phyloP scores from a whole-genome alignment of 2,329 filamentous ascomycete species.

The Teratosphaeria zuluensis region DNA sequence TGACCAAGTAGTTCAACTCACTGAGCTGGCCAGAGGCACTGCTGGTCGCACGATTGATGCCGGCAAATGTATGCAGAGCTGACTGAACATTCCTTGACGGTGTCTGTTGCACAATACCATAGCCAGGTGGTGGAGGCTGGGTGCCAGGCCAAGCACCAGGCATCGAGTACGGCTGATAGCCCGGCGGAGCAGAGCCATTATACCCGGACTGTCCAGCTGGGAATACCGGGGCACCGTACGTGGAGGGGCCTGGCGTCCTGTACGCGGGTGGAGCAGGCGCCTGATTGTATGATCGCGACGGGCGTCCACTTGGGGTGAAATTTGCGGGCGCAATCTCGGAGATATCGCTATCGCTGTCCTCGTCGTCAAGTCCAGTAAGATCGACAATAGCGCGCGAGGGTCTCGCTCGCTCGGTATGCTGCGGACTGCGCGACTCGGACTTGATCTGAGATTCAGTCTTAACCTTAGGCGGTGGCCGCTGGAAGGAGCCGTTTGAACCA shows the following conservation, averaged over 20 bases:
- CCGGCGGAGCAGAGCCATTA: not conserved
- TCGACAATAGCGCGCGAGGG: slow-evolving; percentile 17
- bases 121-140: not conserved
- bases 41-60: slow-evolving; percentile 4
- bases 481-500: slow-evolving; percentile 16
- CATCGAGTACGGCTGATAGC: not conserved
- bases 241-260: not conserved
- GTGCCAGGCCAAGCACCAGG: slow-evolving; percentile 1
- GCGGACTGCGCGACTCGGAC: slow-evolving; percentile 7
- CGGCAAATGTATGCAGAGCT: not conserved
- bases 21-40: slow-evolving; percentile 4
- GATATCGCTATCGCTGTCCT: slow-evolving; percentile 17
- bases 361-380: slow-evolving; percentile 22
- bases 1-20: slow-evolving; percentile 13
- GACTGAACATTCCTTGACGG: not conserved
- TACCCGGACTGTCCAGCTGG: too few relatives aligned
- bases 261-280: not conserved
- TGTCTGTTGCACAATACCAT: not conserved
- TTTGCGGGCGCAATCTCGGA: slow-evolving; percentile 14
- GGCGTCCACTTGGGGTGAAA: slow-evolving; percentile 15
- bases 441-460: slow-evolving; percentile 7
- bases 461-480: slow-evolving; percentile 10
- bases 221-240: not conserved
- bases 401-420: slow-evolving; percentile 8
- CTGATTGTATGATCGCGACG: not conserved